Evolutionary conservation across 1,139 yeast genomes (phyloP), one percentile per base, ranked within the genome.

Genomic region (Nadsonia commutata): DNA sequence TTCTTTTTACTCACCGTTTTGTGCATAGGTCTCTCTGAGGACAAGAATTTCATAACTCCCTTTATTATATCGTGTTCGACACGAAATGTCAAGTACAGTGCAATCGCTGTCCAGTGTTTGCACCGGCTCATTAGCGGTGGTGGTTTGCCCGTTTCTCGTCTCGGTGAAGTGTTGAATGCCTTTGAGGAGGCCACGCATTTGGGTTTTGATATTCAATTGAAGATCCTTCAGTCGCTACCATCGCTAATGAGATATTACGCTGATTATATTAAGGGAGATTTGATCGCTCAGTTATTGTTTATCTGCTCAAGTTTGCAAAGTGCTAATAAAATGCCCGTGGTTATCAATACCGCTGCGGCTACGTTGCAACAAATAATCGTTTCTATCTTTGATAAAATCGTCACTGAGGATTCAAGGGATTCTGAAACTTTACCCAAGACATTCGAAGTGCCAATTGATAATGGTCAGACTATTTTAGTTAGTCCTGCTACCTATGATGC

Each of bases 291-390:
- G 45, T 59, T 85, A n/a, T 63, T 88, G 37, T 65, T 66, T 18
- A 74, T 90, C 6, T 84, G 95, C 55, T 71, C 93, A 0, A 70
- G 76, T 37, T 67, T 90, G 43, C 86, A 84, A 43, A 66, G 76
- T 7, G 72, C 76, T 18, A 81, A 76, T 49, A 81, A 80, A 52
- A 71, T 79, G 3, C 76, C 82, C 0, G 82, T 83, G 49, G 95
- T 90, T 2, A 71, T 76, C n/a, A 88, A 86, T 52, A 83, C 97
- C 0, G 96, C 96, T 0, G 77, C 85, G 40, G 98, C 97, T 2
- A 85, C 97, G 1, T 70, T 86, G 40, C 94, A 86, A 51, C 97
- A 90, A 57, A 63, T 90, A 40, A 72, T 86, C 42, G 75, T 80
- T 37, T 74, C 80, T 36, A 71, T 85, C 0, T 88, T 79, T 58